Percentiles rank a stretch among this genome's conserved stretches.
These are phyloP conservation scores for Colletotrichum coccodes DNA, from an alignment of 2,329 filamentous ascomycete species.

Conservation along the genomic window DNA sequence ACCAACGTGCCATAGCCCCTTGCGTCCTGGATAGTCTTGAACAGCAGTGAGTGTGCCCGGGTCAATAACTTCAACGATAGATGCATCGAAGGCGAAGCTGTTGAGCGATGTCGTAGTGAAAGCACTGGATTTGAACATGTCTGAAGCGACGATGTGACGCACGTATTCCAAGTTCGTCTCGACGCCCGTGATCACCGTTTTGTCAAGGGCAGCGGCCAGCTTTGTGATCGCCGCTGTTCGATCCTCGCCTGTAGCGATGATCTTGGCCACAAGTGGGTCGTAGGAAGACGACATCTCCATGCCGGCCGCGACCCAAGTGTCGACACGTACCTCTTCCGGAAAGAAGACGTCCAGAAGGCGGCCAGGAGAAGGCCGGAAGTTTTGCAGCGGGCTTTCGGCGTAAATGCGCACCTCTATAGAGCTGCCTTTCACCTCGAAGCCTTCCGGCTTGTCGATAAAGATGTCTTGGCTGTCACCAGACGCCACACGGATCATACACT, in stretches of 20 bases:
- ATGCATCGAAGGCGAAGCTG: slow-evolving; percentile 39
- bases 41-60: slow-evolving; percentile 48
- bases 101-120: slow-evolving; percentile 48
- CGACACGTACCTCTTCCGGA: slow-evolving; percentile 69
- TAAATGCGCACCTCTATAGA: slow-evolving; percentile 80
- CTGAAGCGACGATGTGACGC: slow-evolving; percentile 40
- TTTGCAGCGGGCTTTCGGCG: slow-evolving; percentile 72
- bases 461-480: slow-evolving; percentile 56
- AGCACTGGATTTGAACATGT: slow-evolving; percentile 39
- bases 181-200: slow-evolving; percentile 46
- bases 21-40: slow-evolving; percentile 52
- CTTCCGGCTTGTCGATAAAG: slow-evolving; percentile 1
- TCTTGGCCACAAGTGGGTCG: slow-evolving; percentile 80
- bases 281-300: slow-evolving; percentile 80
- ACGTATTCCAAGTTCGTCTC: slow-evolving; percentile 49
- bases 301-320: slow-evolving; percentile 76
- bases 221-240: slow-evolving; percentile 72
- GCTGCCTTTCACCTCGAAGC: slow-evolving; percentile 64
- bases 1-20: slow-evolving; percentile 49
- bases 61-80: slow-evolving; percentile 47
- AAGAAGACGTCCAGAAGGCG: slow-evolving; percentile 70
- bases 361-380: slow-evolving; percentile 77
- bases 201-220: slow-evolving; percentile 67
- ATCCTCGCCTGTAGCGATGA: slow-evolving; percentile 72
- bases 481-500: slow-evolving; percentile 39